Evolutionary conservation across 2,329 filamentous ascomycete genomes (phyloP), one percentile per base, ranked within the genome.

Genomic region (Botrytis galanthina): DNA sequence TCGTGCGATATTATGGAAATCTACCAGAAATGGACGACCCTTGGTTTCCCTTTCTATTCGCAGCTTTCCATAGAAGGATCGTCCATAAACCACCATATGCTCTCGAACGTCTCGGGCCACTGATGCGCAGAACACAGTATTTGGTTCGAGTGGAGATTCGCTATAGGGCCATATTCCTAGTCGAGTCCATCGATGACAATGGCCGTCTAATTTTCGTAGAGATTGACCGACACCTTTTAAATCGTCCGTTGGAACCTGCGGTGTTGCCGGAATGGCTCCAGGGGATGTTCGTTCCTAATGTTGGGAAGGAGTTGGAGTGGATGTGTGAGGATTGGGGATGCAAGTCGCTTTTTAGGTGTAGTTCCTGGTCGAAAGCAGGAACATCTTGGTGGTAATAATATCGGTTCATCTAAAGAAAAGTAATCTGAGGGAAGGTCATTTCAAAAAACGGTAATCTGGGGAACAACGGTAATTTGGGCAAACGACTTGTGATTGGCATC

Each of bases 221-320:
- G 14, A 20, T 70, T 70, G 29, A 62, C 7, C 68, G 39, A 60
- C 51, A 57, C n/a, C 14, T 29, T 57, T 29, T 29, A 7, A n/a
- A 5, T 18, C 51, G 14, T 29, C 51, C 51, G 6, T 42, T 20
- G 20, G 48, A 8, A 18, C 8, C 10, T 26, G 9, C n/a, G 9
- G 67, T 59, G 10, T 9, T 61, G 18, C 68, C 29, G 8, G 32
- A 42, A 62, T 70, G 68, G 68, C 42, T 70, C n/a, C 54, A 46
- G 26, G 54, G 39, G 22, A 61, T 46, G 16, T 62, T 62, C 46
- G 18, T 46, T 62, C 29, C 37, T 20, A 42, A 61, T 32, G n/a
- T 18, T 46, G 54, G n/a, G 22, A 26, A 46, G 29, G 39, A 0
- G 2, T 62, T 70, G 39, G 37, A 70, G 29, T 70, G 37, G 57